A percentile compares a stretch with the other conserved stretches of the same genome.
These are phyloP conservation scores for Inonotus obliquus DNA, from an alignment of 1,284 basidiomycete genomes.

Conservation along the genomic window DNA sequence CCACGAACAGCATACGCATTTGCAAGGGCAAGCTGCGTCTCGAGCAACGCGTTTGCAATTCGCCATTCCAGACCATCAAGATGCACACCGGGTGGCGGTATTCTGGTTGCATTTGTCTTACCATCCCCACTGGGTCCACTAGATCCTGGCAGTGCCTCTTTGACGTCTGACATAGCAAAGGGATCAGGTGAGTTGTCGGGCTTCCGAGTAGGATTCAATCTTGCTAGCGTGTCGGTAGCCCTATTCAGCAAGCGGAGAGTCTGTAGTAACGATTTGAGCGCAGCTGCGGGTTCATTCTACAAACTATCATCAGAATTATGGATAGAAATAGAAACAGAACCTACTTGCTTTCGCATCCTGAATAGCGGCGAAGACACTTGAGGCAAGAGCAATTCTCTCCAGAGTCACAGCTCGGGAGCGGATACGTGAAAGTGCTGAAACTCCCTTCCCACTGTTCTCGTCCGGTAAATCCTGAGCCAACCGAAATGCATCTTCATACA, in stretches of 20 bases:
- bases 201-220: conserved; percentile 42
- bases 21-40: conserved; percentile 58
- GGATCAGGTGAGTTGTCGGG: conserved; percentile 44
- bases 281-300: conserved; percentile 63
- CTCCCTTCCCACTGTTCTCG: conserved; percentile 41
- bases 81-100: conserved; percentile 30
- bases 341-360: conserved; percentile 57
- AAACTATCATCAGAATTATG: conserved; percentile 1
- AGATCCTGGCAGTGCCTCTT: conserved; percentile 31
- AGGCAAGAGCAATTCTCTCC: conserved; percentile 69
- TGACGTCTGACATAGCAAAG: conserved; percentile 44
- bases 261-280: conserved; percentile 61
- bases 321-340: neutral
- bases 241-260: conserved; percentile 78
- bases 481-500: conserved; percentile 55
- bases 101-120: conserved; percentile 1
- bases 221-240: conserved; percentile 65
- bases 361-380: conserved; percentile 61
- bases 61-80: conserved; percentile 69
- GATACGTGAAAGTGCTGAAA: conserved; percentile 52
- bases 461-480: conserved; percentile 37
- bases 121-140: conserved; percentile 15
- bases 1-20: conserved; percentile 66
- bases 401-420: conserved; percentile 52
- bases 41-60: conserved; percentile 63